Percentiles rank a stretch among this genome's conserved stretches.
Evolutionary conservation across 2,329 filamentous ascomycete genomes (phyloP).

Genomic region (Talaromyces albobiverticillius): DNA sequence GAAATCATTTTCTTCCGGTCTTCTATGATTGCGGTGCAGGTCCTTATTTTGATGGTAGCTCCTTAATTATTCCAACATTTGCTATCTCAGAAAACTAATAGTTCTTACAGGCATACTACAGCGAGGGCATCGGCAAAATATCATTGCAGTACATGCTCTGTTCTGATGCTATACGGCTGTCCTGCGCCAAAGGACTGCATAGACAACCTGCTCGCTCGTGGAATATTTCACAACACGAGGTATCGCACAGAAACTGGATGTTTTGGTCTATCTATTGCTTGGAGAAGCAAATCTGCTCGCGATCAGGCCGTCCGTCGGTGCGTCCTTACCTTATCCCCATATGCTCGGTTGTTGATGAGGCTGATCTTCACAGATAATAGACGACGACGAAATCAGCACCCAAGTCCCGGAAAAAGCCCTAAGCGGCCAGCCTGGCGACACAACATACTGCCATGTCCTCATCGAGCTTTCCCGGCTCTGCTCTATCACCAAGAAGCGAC

Average conservation of each 20-base stretch:
- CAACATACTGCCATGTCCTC: too few relatives aligned
- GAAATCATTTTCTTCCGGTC: neutral
- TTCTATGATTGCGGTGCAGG: neutral
- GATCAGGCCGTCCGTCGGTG: neutral
- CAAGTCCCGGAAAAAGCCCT: too few relatives aligned
- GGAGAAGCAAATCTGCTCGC: neutral
- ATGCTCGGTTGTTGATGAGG: too few relatives aligned
- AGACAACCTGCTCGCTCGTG: neutral
- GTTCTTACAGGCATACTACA: neutral
- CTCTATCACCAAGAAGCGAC: too few relatives aligned
- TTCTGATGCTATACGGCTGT: neutral
- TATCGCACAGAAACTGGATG: neutral
- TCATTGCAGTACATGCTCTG: conserved; percentile 6
- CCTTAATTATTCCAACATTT: neutral
- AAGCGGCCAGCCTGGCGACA: too few relatives aligned
- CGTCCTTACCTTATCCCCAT: too few relatives aligned
- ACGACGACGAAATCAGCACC: too few relatives aligned
- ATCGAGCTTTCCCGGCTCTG: too few relatives aligned
- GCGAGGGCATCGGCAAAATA: neutral
- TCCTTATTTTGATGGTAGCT: neutral
- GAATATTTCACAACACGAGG: neutral
- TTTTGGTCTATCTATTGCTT: neutral
- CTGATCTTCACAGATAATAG: too few relatives aligned
- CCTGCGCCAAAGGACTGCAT: neutral
- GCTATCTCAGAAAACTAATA: too few relatives aligned